Evolutionary conservation across 2,329 filamentous ascomycete species (phyloP).

Genomic region (Curvularia spicifera): DNA sequence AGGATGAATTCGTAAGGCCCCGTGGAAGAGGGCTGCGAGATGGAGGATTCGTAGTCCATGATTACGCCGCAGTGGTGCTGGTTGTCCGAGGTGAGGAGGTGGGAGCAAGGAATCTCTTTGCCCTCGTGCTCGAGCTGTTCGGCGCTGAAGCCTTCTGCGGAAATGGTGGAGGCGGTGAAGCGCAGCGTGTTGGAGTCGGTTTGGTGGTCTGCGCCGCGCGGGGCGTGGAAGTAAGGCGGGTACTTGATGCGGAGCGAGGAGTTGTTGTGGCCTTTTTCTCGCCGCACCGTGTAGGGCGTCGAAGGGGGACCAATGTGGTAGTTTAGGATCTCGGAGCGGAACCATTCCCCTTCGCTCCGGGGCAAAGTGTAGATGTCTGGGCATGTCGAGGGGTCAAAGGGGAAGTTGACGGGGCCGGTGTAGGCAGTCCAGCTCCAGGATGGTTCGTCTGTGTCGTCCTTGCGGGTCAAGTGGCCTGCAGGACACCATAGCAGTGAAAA

Average conservation of each 20-base stretch:
- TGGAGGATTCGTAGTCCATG: slow-evolving; percentile 37
- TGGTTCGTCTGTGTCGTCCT: slow-evolving; percentile 28
- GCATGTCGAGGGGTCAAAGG: slow-evolving; percentile 43
- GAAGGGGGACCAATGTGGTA: slow-evolving; percentile 34
- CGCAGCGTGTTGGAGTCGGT: slow-evolving; percentile 32
- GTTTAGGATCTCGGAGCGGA: slow-evolving; percentile 39
- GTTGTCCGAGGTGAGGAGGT: slow-evolving; percentile 31
- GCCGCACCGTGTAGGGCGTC: slow-evolving; percentile 37
- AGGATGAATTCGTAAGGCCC: slow-evolving; percentile 40
- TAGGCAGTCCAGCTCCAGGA: slow-evolving; percentile 46
- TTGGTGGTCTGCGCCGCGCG: slow-evolving; percentile 26
- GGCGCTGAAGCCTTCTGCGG: slow-evolving; percentile 34
- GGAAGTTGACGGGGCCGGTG: slow-evolving; percentile 38
- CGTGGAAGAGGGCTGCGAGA: slow-evolving; percentile 25
- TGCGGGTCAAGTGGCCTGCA: slow-evolving; percentile 23
- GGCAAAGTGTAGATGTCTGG: slow-evolving; percentile 36
- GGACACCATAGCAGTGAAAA: slow-evolving; percentile 46
- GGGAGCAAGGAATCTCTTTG: slow-evolving; percentile 33
- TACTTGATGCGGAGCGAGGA: slow-evolving; percentile 31
- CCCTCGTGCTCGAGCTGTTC: slow-evolving; percentile 33
- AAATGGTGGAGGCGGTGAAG: slow-evolving; percentile 35
- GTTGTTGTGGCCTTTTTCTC: slow-evolving; percentile 27
- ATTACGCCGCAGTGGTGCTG: slow-evolving; percentile 38
- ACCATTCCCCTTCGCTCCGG: slow-evolving; percentile 30
- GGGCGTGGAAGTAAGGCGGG: slow-evolving; percentile 37